Evolutionary conservation across 2,329 filamentous ascomycete species (phyloP).

Genomic region (Pyrenochaeta sp.): DNA sequence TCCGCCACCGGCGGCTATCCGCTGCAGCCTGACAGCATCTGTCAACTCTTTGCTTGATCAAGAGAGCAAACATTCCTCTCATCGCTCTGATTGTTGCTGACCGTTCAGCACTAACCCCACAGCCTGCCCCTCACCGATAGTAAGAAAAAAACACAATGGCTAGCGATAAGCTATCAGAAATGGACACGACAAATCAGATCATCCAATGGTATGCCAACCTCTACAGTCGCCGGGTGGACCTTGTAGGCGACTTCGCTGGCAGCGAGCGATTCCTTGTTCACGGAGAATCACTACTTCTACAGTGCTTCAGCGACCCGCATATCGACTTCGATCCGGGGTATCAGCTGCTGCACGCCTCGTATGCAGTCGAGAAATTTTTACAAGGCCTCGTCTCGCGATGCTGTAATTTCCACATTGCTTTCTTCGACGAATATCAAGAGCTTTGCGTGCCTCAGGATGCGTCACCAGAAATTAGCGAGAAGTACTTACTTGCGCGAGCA

Average conservation of each 20-base stretch:
- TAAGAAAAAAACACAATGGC: constrained; percentile 26
- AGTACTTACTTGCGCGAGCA: constrained; percentile 69
- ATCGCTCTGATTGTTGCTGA: constrained; percentile 12
- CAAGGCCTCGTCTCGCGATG: constrained; percentile 67
- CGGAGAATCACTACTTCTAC: constrained; percentile 73
- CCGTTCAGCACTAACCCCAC: constrained; percentile 7
- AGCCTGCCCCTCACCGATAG: constrained; percentile 1
- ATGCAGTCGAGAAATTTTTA: constrained; percentile 73
- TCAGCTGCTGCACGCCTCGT: constrained; percentile 75
- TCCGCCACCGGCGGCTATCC: constrained; percentile 23
- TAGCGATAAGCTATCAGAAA: constrained; percentile 18
- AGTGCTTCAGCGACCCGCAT: constrained; percentile 68
- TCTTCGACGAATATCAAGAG: constrained; percentile 67
- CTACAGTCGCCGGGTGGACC: constrained; percentile 51
- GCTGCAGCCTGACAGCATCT: constrained; percentile 13
- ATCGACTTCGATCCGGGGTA: constrained; percentile 73
- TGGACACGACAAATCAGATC: constrained; percentile 31
- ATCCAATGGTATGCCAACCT: constrained; percentile 48
- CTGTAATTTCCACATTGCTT: constrained; percentile 76
- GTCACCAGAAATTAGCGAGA: constrained; percentile 48
- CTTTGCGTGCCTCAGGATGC: constrained; percentile 63
- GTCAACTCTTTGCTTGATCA: constrained; percentile 10
- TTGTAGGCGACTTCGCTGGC: constrained; percentile 79
- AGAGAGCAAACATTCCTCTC: constrained; percentile 19
- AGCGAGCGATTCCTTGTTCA: constrained; percentile 77